Evolutionary conservation across 1,284 basidiomycete genomes (phyloP), one percentile per base, ranked within the genome.

Genomic region (Apiotrichum gamsii): DNA sequence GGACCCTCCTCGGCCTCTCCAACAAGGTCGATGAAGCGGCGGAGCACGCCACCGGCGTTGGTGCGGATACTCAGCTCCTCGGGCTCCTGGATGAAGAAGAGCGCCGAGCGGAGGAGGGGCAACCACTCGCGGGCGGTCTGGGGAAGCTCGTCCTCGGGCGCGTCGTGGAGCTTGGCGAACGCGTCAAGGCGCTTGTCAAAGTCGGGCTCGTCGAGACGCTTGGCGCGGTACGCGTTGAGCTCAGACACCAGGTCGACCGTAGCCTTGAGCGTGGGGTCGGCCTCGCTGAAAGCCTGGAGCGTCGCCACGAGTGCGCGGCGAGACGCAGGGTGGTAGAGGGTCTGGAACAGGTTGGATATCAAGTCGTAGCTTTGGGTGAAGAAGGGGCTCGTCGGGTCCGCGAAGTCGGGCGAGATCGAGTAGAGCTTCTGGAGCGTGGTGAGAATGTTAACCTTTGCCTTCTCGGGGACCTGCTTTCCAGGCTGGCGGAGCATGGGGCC

Each of bases 171-270:
- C 10, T 64, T 69, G 4, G 81, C 78, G 68, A 90, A 96, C 0
- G 89, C 91, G 2, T 73, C 69, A 14, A 98, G 76, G 3, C 94
- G 85, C 37, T 80, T 79, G 54, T 96, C 89, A 61, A 96, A 96
- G 68, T 98, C 90, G 2, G 90, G 87, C 66, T 98, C 91, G 44
- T 95, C 90, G 31, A 94, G 70, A 14, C 90, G 80, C 58, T 81
- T 85, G 1, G 70, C 72, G 1, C 90, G 93, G 69, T 84, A 97
- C 0, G 93, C 82, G 62, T 98, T 98, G 51, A 98, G 78, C 1
- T 81, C 80, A 11, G 78, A 77, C 33, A 90, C 65, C 3, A 91
- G 67, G 9, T 75, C 69, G 0, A 82, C 76, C 1, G 86, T 64
- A 2, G 64, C 58, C 18, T 70, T 61, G 24, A 89, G 72, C 2